These are phyloP conservation scores for Leishmania tropica DNA, from an alignment of 208 protist species.

Conservation along the genomic window DNA sequence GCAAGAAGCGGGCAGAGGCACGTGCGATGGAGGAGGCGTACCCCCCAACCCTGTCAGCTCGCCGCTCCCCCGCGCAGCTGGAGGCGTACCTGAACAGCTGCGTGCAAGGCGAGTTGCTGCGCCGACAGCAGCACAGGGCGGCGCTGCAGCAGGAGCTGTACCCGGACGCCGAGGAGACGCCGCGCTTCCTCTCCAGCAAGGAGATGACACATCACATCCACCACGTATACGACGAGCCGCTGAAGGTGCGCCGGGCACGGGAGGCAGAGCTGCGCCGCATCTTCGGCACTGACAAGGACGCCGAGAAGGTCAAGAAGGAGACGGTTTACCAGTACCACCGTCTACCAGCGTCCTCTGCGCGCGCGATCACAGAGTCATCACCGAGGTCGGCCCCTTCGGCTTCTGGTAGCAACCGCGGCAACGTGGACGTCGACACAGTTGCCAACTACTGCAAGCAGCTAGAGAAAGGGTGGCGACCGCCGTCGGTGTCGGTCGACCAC, in stretches of 20 bases:
- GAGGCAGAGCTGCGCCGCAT: constrained; percentile 41
- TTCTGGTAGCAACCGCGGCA: background rate
- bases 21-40: constrained; percentile 54
- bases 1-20: constrained; percentile 44
- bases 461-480: constrained; percentile 60
- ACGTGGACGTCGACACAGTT: constrained; percentile 6
- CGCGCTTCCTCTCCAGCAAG: constrained; percentile 25
- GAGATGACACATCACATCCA: constrained; percentile 59
- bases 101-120: constrained; percentile 68
- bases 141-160: constrained; percentile 72
- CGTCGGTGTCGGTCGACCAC: constrained; percentile 49
- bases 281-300: constrained; percentile 40
- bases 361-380: constrained; percentile 12
- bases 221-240: constrained; percentile 68
- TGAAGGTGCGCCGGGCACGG: constrained; percentile 42
- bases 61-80: constrained; percentile 63
- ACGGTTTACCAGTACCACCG: constrained; percentile 32
- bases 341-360: constrained; percentile 18
- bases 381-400: background rate
- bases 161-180: constrained; percentile 26
- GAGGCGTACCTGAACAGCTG: constrained; percentile 64
- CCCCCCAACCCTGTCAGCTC: constrained; percentile 37
- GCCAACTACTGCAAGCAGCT: constrained; percentile 27
- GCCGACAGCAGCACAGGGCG: constrained; percentile 64
- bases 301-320: constrained; percentile 17